A percentile compares a stretch with the other conserved stretches of the same genome.
Evolutionary conservation across 176 grass and related monocot species (phyloP).

Genomic region (Phoenix dactylifera): DNA sequence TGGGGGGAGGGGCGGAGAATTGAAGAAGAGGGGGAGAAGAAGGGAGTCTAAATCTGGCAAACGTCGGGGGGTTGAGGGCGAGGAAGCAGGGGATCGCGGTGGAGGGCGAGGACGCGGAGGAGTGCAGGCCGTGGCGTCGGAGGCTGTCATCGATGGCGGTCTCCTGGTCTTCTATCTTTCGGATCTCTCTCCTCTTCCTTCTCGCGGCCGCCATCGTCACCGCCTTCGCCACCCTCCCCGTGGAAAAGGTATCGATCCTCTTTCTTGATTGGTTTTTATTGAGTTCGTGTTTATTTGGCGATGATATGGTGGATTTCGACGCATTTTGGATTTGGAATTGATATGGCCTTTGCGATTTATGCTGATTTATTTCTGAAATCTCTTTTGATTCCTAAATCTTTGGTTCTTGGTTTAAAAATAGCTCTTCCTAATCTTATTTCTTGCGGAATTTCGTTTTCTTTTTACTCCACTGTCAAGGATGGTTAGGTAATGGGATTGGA

Average conservation of each 20-base stretch:
- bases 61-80: constrained; percentile 47
- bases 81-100: constrained; percentile 24
- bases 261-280: not conserved
- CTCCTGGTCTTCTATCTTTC: constrained; percentile 59
- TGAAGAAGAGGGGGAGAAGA: not conserved
- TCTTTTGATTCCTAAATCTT: no score
- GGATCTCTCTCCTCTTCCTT: constrained; percentile 51
- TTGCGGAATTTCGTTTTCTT: no score
- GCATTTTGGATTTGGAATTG: not conserved
- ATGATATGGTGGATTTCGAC: no score
- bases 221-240: constrained; percentile 75
- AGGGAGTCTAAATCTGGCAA: constrained; percentile 17
- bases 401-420: no score
- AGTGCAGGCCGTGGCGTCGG: constrained; percentile 42
- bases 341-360: not conserved
- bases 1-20: no score
- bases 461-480: no score
- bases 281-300: not conserved
- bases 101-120: constrained; percentile 39
- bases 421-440: no score
- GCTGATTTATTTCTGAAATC: no score
- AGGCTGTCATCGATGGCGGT: constrained; percentile 59
- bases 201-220: constrained; percentile 46
- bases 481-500: no score
- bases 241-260: constrained; percentile 52